Base-by-base conservation (phyloP, 2,329 filamentous ascomycete species). In the Pseudogymnoascus sp. region DNA sequence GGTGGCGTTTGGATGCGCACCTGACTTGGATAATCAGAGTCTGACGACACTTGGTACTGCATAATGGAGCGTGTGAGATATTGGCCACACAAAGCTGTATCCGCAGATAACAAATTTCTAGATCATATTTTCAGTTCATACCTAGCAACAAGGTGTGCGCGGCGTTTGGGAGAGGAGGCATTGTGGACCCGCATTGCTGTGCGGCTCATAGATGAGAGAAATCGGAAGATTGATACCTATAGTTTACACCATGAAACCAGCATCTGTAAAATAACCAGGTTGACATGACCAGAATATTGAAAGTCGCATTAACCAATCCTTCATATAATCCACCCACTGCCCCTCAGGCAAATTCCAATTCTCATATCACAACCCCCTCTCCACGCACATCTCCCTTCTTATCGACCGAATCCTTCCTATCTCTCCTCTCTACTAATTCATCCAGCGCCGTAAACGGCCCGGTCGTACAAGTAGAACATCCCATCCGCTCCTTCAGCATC, bases 31-130 rank as follows among this genome's bases (percentile, higher is more conserved):
- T 50, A 50, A n/a, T 28, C n/a, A 4, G 41, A 47, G 41, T 28
- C 22, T 47, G 41, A 47, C 12, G 6, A 47, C 20, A 47, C 41
- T 47, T 47, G 8, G 53, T 15, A 18, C 20, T 33, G 53, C 30
- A 58, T 7, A 18, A 58, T 36, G 36, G 57, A 28, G 22, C 22
- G 22, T n/a, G 15, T 22, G 57, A 18, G 36, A 18, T 22, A 39
- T 39, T 53, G 25, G 57, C 20, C 22, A 39, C 7, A 28, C 30
- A 33, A 15, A 36, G 57, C 22, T n/a, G 43, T 50, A 30, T 50
- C 43, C 25, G 43, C 25, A 50, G 25, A 50, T 50, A 30, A 50
- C 43, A 50, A 50, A 50, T 50, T 50, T 50, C 14, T 50, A 50
- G 43, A 50, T 50, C 22, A 50, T 8, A 50, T 50, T 50, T 50